Conservation (phyloP, 371 early-diverging fungal genomes). For the Saksenaea vasiformis region DNA sequence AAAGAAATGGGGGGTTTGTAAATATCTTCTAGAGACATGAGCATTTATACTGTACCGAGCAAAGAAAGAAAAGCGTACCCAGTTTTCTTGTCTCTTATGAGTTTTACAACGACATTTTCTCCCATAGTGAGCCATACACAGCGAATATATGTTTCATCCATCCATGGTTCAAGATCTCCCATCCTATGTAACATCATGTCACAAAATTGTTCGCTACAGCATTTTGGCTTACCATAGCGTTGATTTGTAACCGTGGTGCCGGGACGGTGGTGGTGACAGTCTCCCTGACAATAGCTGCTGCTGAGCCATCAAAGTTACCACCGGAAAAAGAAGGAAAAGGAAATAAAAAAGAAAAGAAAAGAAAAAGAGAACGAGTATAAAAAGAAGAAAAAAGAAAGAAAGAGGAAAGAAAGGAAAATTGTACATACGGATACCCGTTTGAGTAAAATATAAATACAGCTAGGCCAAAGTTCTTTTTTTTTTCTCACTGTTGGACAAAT, state of each 20-base stretch:
- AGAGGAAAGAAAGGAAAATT: constrained; percentile 3
- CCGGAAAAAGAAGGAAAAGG: background rate
- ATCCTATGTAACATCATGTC: constrained; percentile 43
- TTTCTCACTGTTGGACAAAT: constrained; percentile 7
- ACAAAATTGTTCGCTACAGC: background rate
- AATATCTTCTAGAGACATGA: background rate
- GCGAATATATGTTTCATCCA: constrained; percentile 74
- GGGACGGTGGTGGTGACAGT: background rate
- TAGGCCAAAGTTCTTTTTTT: constrained; percentile 1
- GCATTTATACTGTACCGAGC: background rate
- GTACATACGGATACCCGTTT: background rate
- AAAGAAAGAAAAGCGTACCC: constrained; percentile 1
- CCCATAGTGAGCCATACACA: constrained; percentile 68
- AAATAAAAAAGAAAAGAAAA: background rate
- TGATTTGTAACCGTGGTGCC: background rate
- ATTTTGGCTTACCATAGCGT: background rate
- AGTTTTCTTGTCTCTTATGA: constrained; percentile 4
- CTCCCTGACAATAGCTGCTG: background rate
- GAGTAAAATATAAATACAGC: background rate
- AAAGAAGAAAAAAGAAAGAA: constrained; percentile 6
- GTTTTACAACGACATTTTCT: constrained; percentile 46
- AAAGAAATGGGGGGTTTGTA: background rate
- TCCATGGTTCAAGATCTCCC: constrained; percentile 82
- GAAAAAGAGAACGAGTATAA: constrained; percentile 6
- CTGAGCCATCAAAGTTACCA: background rate